Base-by-base conservation (phyloP, 352 stramenopile species). In the Albugo laibachii region DNA sequence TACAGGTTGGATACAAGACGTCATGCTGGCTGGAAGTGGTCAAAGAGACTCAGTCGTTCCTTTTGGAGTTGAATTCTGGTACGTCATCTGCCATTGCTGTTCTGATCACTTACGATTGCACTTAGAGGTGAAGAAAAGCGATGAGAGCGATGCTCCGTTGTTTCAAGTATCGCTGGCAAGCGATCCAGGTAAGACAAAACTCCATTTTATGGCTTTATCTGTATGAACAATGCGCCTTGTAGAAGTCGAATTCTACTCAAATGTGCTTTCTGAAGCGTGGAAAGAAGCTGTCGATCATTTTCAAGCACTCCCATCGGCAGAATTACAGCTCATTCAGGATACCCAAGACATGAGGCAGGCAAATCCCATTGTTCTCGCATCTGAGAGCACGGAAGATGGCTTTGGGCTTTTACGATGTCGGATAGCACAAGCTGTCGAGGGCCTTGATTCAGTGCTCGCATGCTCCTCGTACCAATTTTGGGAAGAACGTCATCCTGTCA, bases 401-500 rank as follows among this genome's bases (percentile, higher is more conserved):
- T 89, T 89, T 55, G 77, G 77, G n/a, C 54, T 89, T 12, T 55
- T 83, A 24, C 70, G 74, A 40, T 62, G 71, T 40, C 78, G 71
- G 48, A 67, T 89, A 43, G 78, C 63, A n/a, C 65, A 73, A 11
- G 57, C 82, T 2, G 42, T 89, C 10, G 77, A 89, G 64, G 77
- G 77, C 16, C 54, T 83, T 11, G 66, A 68, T 34, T 65, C 66
- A 36, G 74, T 84, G 14, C 38, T 83, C 0, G 58, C 58, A 20
- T 89, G 77, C 47, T 59, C 21, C 19, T 70, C 82, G 44, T 89
- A 89, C 53, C 69, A 82, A 36, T 84, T 89, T n/a, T 89, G 74
- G 77, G 74, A 89, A 56, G 67, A 84, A 45, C 67, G 74, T 2
- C 69, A 89, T 54, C 54, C 67, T 5, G 66, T 84, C 12, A 67